Evolutionary conservation across 805 yeast genomes (phyloP), one percentile per base, ranked within the genome.

Genomic region (Sporopachydermia quercuum): DNA sequence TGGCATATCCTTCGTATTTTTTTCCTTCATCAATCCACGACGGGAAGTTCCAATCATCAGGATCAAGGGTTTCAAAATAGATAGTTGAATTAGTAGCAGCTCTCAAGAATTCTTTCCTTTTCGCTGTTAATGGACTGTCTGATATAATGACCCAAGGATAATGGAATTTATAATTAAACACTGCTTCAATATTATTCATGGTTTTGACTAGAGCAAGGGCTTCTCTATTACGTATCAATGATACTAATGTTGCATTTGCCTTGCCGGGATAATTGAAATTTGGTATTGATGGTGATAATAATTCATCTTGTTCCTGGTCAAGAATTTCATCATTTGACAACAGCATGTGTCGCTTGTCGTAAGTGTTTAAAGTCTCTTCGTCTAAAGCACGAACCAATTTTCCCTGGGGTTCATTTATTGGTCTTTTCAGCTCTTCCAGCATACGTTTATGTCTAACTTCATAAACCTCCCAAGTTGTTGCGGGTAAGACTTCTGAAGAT

Each of bases 121-220:
- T 54, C 0, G 71, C 69, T 1, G 71, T 58, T 52, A 84, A 84
- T 3, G 75, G 75, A 40, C 60, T 63, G 50, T 85, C 93, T 51
- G 83, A 84, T 34, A 84, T 52, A 43, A 84, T 79, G 1, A 83
- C 82, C 61, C 84, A 84, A 0, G 94, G 93, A 53, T 84, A 84
- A 38, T 70, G 67, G 56, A 76, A 84, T 49, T 80, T 79, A 17
- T 57, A 45, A 53, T 84, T 84, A 62, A 83, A 84, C 2, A 60
- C 65, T 17, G 54, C 53, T 51, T 84, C 94, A 30, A 85, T 68
- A 45, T 68, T 71, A 41, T 52, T 53, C 44, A 85, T 73, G 1
- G 93, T 70, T 6, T 49, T 45, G 1, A 71, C 49, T 5, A 83
- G 63, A 1, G 56, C 65, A 0, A 47, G 47, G 15, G 68, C 51